Evolutionary conservation across 164 flowering plant genomes (phyloP), one percentile per base, ranked within the genome.

Genomic region (Berberis vulgaris): DNA sequence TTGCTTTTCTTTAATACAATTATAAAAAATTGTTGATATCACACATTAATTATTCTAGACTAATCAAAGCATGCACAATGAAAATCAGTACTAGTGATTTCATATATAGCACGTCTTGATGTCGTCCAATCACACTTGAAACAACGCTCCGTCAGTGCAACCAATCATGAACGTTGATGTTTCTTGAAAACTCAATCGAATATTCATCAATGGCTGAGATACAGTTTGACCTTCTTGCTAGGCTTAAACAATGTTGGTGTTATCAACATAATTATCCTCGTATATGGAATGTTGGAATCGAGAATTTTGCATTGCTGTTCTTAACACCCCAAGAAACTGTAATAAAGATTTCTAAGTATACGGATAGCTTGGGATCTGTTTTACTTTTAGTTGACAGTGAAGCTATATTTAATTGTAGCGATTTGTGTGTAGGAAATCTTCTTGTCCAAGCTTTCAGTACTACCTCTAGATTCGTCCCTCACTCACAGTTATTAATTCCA

Each of bases 311-410:
- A 55, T 4, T 56, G 3, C 43, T 64, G 64, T 49, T 49, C 43
- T 6, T 40, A 56, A 46, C 53, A 65, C 60, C 54, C 67, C 11
- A 11, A 57, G 50, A 47, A 65, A 45, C 12, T 41, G 45, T 56
- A 65, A 26, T 26, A 26, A 26, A 26, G 59, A 40, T 57, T 56
- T 56, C 45, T 49, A 45, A 65, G 42, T 38, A 40, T 26, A 26
- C 61, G 57, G 61, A 45, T 65, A 45, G 53, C 1, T 65, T 7
- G 60, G 54, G 67, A 56, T 65, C 45, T 65, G 67, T 54, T 47
- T 10, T 45, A 65, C 60, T 57, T 65, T 65, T 46, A 46, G 61
- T 61, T 47, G 45, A 45, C 60, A 65, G 41, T 46, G 38, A 57
- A 57, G 41, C 49, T 60, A 10, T 8, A 9, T 60, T 44, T 45